Evolutionary conservation across 768 basidiomycete species (phyloP), one percentile per base, ranked within the genome.

Genomic region (Glaciozyma martinii): DNA sequence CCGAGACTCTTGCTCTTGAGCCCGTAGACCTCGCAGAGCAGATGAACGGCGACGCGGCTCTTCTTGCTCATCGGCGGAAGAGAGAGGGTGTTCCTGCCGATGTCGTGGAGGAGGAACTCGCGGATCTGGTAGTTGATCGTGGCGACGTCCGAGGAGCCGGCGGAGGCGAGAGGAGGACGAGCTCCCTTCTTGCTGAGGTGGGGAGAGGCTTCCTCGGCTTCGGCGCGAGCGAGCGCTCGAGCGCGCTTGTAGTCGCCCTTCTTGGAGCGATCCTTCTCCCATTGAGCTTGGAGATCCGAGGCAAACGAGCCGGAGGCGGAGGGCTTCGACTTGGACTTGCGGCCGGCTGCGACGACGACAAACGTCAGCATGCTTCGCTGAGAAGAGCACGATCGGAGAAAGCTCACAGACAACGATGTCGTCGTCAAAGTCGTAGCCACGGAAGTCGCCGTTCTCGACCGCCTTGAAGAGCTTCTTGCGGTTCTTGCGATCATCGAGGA

Each of bases 21-120:
- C 25, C 82, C 82, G 75, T 94, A 95, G 63, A 83, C 84, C 13
- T 73, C 60, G n/a, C 90, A 90, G 72, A 95, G 77, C 73, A 89
- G 82, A 73, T 98, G 93, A 0, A 92, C 81, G 50, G 78, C 78
- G 78, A 83, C 86, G 70, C 93, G 80, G 67, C 82, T 82, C 63
- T 79, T 79, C 78, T 87, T 89, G 65, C 82, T 80, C 79, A 88
- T 85, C 13, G 93, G 88, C 3, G 91, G 91, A 1, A 94, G 79
- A 13, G 81, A 76, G 81, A 94, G 82, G 8, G 79, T 81, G 49
- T 59, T 47, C 10, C 79, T 78, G 0, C 81, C 81, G 10, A 81
- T 81, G 0, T 82, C 66, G 66, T 89, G 80, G 1, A 71, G 76
- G 32, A 89, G 75, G 78, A 95, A 95, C 30, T 79, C 79, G 32